These are phyloP conservation scores for Coccomyxa subellipsoidea DNA, from an alignment of 163 green algal genomes.

Conservation along the genomic window DNA sequence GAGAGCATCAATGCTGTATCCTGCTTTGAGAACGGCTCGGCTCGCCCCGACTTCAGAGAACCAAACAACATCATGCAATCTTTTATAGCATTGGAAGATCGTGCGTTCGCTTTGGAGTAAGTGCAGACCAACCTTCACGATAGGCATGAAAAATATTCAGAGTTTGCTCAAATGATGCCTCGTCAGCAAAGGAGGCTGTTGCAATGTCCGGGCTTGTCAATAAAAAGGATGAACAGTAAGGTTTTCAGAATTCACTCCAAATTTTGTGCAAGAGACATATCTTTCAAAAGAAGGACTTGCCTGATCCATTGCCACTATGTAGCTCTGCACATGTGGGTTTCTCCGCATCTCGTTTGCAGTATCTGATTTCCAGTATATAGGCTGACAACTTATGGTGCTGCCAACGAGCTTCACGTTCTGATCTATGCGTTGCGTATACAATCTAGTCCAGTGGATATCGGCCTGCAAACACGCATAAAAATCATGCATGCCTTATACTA, in stretches of 20 bases:
- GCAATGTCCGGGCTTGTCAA: no score
- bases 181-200: not conserved
- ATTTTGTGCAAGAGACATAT: no score
- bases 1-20: constrained; percentile 59
- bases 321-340: constrained; percentile 47
- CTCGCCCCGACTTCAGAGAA: constrained; percentile 50
- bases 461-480: no score
- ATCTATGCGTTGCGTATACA: not conserved
- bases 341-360: constrained; percentile 9
- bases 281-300: no score
- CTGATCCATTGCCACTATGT: constrained; percentile 39
- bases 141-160: not conserved
- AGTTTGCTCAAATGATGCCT: not conserved
- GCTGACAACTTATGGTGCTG: constrained; percentile 50
- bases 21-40: constrained; percentile 48
- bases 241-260: no score
- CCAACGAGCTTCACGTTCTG: constrained; percentile 51
- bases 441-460: constrained; percentile 2
- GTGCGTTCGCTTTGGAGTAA: constrained; percentile 24
- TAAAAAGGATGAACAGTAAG: no score
- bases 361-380: not conserved
- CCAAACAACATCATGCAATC: constrained; percentile 41
- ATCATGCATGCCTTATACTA: no score
- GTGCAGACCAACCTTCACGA: constrained; percentile 19
- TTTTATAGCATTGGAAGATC: constrained; percentile 41